Percentiles rank a stretch among this genome's conserved stretches.
Conservation (phyloP, 164 flowering plant species). For the Warburgia ugandensis region DNA sequence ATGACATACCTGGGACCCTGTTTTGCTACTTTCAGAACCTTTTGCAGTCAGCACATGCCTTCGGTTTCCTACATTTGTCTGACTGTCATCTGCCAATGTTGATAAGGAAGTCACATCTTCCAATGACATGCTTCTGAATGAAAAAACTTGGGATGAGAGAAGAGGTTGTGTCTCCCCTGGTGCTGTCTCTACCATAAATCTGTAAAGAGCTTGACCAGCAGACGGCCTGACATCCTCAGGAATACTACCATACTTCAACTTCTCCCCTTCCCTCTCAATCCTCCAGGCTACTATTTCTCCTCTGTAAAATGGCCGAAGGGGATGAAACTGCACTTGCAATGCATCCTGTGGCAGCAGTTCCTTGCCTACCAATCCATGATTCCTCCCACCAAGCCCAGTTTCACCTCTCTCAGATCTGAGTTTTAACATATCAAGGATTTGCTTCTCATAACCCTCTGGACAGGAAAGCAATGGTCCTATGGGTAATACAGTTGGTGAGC, state of each 20-base stretch:
- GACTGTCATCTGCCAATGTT: conserved; percentile 17
- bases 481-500: conserved; percentile 53
- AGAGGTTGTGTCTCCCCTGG: conserved; percentile 50
- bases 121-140: conserved; percentile 57
- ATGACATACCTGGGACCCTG: conserved; percentile 3
- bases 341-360: conserved; percentile 81
- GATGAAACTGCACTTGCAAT: conserved; percentile 81
- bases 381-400: conserved; percentile 21
- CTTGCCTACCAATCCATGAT: conserved; percentile 45
- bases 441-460: conserved; percentile 58
- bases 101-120: conserved; percentile 34
- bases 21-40: conserved; percentile 28
- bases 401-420: conserved; percentile 44
- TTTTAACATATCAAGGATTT: conserved; percentile 44
- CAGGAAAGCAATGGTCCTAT: conserved; percentile 61
- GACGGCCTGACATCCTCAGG: conserved; percentile 83
- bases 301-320: conserved; percentile 79
- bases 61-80: conserved; percentile 15
- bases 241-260: conserved; percentile 86
- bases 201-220: conserved; percentile 88
- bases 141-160: conserved; percentile 85
- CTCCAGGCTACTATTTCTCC: conserved; percentile 98
- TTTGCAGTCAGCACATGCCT: conserved; percentile 22
- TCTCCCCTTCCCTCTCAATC: conserved; percentile 63
- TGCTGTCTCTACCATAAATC: conserved; percentile 71